These are phyloP conservation scores for Nitzschia sp. DNA, from an alignment of 108 stramenopile genomes.

Conservation along the genomic window DNA sequence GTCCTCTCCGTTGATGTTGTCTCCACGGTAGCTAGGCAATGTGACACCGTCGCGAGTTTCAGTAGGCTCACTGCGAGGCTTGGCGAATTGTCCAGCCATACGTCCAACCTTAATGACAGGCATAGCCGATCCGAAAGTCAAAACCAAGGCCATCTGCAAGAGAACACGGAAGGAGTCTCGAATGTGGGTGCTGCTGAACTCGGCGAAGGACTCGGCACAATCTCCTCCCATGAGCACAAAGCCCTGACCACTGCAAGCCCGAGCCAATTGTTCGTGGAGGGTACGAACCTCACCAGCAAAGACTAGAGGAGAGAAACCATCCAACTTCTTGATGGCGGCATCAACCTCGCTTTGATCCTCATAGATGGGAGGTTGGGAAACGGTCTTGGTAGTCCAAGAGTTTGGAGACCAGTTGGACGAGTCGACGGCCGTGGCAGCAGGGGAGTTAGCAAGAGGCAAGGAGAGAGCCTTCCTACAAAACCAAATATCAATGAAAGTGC, in stretches of 20 bases:
- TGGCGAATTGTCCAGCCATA: constrained; percentile 98
- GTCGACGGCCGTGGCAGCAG: constrained; percentile 19
- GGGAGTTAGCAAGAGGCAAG: constrained; percentile 24
- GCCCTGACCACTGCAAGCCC: constrained; percentile 91
- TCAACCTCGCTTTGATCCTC: constrained; percentile 69
- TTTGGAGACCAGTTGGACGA: constrained; percentile 65
- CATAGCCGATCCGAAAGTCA: constrained; percentile 94
- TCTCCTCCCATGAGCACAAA: constrained; percentile 99
- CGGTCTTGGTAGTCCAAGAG: constrained; percentile 68
- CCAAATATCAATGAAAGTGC: not conserved
- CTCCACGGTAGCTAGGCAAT: constrained; percentile 94
- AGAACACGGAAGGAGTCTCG: constrained; percentile 93
- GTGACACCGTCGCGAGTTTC: constrained; percentile 83
- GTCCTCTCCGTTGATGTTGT: constrained; percentile 94
- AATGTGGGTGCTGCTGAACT: constrained; percentile 92
- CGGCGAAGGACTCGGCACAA: constrained; percentile 95
- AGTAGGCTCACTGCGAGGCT: constrained; percentile 90
- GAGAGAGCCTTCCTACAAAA: constrained; percentile 4
- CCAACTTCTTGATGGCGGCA: constrained; percentile 49
- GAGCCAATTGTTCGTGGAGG: constrained; percentile 88
- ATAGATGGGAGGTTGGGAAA: constrained; percentile 82
- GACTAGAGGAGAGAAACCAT: constrained; percentile 76
- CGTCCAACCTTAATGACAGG: constrained; percentile 96
- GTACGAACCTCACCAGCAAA: constrained; percentile 91
- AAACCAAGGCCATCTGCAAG: constrained; percentile 91